Evolutionary conservation across 2,329 filamentous ascomycete species (phyloP).

Genomic region (Boeremia exigua): DNA sequence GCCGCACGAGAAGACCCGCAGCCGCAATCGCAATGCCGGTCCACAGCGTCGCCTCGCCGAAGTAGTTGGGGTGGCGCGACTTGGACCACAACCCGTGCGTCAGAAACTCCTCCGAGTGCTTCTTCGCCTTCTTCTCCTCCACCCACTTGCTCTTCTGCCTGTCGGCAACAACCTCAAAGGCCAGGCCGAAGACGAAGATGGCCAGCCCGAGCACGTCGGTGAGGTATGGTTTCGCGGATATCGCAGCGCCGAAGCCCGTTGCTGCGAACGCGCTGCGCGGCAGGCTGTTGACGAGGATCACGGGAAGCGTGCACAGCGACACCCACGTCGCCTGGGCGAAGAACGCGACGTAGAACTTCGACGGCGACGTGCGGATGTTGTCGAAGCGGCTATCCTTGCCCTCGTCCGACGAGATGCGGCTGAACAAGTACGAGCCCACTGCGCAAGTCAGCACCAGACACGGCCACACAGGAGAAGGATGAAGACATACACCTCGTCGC

Average conservation of each 20-base stretch:
- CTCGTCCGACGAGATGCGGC: slow-evolving; percentile 61
- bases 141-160: slow-evolving; percentile 69
- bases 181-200: slow-evolving; percentile 65
- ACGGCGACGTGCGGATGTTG: slow-evolving; percentile 57
- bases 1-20: slow-evolving; percentile 62
- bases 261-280: slow-evolving; percentile 58
- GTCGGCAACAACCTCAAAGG: slow-evolving; percentile 68
- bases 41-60: slow-evolving; percentile 74
- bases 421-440: slow-evolving; percentile 71
- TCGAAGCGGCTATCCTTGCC: slow-evolving; percentile 68
- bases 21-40: slow-evolving; percentile 68
- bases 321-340: slow-evolving; percentile 72
- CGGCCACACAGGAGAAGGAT: not conserved
- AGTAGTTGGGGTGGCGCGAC: slow-evolving; percentile 72
- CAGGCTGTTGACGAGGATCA: slow-evolving; percentile 68
- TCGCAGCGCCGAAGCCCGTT: slow-evolving; percentile 51
- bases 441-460: not conserved
- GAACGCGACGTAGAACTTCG: slow-evolving; percentile 62
- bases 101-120: slow-evolving; percentile 71
- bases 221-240: slow-evolving; percentile 50
- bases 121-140: slow-evolving; percentile 66
- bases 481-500: slow-evolving; percentile 60
- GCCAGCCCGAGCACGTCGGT: slow-evolving; percentile 65
- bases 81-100: slow-evolving; percentile 67
- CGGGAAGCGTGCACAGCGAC: slow-evolving; percentile 68